These are phyloP conservation scores for Centaurea solstitialis DNA, from an alignment of 129 eudicot species.

Conservation along the genomic window DNA sequence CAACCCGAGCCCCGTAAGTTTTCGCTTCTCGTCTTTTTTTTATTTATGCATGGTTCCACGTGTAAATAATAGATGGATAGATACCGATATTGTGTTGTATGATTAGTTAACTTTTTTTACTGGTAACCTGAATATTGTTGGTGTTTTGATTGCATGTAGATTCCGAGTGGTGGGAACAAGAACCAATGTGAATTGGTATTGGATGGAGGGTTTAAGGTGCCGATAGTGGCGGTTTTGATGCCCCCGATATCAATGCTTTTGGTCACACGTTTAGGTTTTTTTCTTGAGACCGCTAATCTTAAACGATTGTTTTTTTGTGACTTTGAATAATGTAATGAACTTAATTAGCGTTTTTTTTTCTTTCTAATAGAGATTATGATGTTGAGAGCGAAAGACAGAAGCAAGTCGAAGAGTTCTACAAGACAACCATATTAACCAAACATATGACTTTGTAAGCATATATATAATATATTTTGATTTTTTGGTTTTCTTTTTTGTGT, in stretches of 20 bases:
- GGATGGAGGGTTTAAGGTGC: slow-evolving; percentile 69
- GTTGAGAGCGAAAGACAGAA: slow-evolving; percentile 62
- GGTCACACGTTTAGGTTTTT: slow-evolving; percentile 71
- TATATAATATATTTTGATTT: neutral
- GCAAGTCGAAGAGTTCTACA: slow-evolving; percentile 72
- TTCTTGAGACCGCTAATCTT: neutral
- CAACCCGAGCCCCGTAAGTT: slow-evolving; percentile 54
- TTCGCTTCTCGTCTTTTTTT: neutral
- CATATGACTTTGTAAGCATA: slow-evolving; percentile 72
- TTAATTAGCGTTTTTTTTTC: neutral
- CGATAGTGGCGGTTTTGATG: slow-evolving; percentile 58
- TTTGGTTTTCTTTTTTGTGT: neutral
- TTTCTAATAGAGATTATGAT: slow-evolving; percentile 60
- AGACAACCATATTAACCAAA: slow-evolving; percentile 75
- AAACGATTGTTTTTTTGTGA: no score
- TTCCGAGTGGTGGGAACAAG: slow-evolving; percentile 46
- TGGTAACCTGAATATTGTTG: no score
- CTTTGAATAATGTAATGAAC: neutral
- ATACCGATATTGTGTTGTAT: no score
- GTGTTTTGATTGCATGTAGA: slow-evolving; percentile 2
- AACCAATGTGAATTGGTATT: slow-evolving; percentile 46
- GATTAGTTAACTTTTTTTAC: no score
- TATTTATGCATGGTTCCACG: neutral
- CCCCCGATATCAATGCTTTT: slow-evolving; percentile 76
- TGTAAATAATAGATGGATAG: no score